Percentiles rank a stretch among this genome's conserved stretches.
Conservation (phyloP, 805 yeast genomes). For the Tetrapisispora phaffii region DNA sequence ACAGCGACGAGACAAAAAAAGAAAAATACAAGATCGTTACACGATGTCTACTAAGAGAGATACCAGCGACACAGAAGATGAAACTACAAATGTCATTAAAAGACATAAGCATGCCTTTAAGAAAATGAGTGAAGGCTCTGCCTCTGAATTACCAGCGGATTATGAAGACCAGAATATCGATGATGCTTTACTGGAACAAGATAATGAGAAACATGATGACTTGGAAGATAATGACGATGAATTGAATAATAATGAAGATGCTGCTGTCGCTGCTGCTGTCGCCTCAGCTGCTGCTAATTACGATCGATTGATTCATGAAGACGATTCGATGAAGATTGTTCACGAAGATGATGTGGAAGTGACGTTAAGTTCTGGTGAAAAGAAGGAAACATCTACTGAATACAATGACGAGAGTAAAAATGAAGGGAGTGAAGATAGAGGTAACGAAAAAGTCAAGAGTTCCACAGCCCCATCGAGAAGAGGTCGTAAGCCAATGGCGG, state of each 20-base stretch:
- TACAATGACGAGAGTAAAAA: constrained; percentile 3
- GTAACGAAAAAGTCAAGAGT: constrained; percentile 4
- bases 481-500: constrained; percentile 24
- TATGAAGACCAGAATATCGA: constrained; percentile 24
- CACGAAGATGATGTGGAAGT: constrained; percentile 3
- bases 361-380: background rate
- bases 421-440: constrained; percentile 7
- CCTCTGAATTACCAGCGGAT: background rate
- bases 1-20: too few species aligned
- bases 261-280: constrained; percentile 16
- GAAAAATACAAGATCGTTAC: background rate
- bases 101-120: background rate
- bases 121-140: constrained; percentile 1
- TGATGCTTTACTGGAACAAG: constrained; percentile 18
- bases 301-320: constrained; percentile 19
- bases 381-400: constrained; percentile 3
- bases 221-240: constrained; percentile 2
- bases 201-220: constrained; percentile 4
- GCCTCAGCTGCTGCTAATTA: constrained; percentile 23
- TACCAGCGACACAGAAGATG: background rate
- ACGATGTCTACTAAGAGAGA: constrained; percentile 1
- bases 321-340: constrained; percentile 7
- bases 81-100: background rate
- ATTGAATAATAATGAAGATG: constrained; percentile 5
- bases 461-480: constrained; percentile 9